phyloP scores from a whole-genome alignment of 345 rosid species.

The Gossypium turneri region DNA sequence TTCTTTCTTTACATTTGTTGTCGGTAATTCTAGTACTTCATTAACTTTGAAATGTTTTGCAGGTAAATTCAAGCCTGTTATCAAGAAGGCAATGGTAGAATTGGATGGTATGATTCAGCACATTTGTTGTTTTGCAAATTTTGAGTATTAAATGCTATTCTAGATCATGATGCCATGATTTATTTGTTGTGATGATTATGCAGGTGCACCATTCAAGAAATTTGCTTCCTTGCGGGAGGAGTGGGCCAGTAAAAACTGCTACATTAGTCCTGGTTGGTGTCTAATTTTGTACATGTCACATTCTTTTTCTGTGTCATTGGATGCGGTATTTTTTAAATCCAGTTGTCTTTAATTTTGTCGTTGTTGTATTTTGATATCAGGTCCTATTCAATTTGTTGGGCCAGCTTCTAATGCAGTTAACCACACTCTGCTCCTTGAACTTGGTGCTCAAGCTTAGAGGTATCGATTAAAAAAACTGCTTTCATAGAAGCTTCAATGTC shows the following conservation, averaged over 20 bases:
- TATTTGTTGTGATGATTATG: constrained; percentile 1
- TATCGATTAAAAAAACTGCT: not conserved
- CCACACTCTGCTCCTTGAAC: constrained; percentile 74
- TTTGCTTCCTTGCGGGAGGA: constrained; percentile 67
- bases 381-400: constrained; percentile 89
- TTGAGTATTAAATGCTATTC: not conserved
- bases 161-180: not conserved
- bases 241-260: constrained; percentile 83
- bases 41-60: constrained; percentile 13
- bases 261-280: constrained; percentile 86
- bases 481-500: not conserved
- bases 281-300: not conserved
- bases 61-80: constrained; percentile 97
- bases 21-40: not conserved
- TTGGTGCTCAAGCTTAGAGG: constrained; percentile 53
- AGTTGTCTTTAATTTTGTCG: not conserved
- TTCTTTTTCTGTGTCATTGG: not conserved
- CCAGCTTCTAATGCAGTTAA: constrained; percentile 55
- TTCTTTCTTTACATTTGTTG: not conserved
- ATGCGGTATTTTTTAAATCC: not conserved
- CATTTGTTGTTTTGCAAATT: not conserved
- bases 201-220: constrained; percentile 89
- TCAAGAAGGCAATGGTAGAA: constrained; percentile 99
- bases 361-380: constrained; percentile 29
- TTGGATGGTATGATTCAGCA: constrained; percentile 59